A percentile compares a stretch with the other conserved stretches of the same genome.
phyloP scores from a whole-genome alignment of 495 filamentous ascomycete species.

The Neurospora tetrasperma region DNA sequence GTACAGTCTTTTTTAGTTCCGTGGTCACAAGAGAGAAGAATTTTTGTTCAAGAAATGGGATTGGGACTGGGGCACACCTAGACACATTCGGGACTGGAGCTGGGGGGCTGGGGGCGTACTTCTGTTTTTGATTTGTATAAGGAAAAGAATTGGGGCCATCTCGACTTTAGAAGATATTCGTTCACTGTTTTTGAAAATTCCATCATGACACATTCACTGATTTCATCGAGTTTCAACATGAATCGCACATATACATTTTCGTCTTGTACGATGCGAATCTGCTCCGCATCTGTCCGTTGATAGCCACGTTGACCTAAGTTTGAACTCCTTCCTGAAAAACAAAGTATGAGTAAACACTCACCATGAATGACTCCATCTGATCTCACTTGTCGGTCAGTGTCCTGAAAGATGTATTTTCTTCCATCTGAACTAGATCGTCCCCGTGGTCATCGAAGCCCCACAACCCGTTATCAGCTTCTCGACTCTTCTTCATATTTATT shows the following conservation, averaged over 20 bases:
- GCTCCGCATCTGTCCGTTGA: neutral
- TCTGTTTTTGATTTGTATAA: neutral
- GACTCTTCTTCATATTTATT: neutral
- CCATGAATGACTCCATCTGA: neutral
- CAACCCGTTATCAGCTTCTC: neutral
- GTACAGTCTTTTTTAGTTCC: neutral
- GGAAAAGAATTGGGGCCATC: neutral
- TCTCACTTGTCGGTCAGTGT: neutral
- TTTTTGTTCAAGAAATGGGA: neutral
- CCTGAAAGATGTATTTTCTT: neutral
- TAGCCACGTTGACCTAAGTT: neutral
- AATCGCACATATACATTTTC: neutral
- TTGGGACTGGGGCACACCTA: neutral
- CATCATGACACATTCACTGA: neutral
- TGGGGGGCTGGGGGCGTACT: neutral
- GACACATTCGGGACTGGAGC: neutral
- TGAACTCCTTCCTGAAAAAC: neutral
- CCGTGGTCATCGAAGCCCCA: neutral
- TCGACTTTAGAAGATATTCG: neutral
- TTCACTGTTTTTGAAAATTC: neutral
- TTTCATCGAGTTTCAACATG: neutral
- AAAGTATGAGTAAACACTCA: neutral
- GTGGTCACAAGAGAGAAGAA: neutral
- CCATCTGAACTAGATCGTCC: neutral
- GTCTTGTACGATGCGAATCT: neutral